A percentile compares a stretch with the other conserved stretches of the same genome.
phyloP scores from a whole-genome alignment of 2,329 filamentous ascomycete genomes.

The Arachnopeziza araneosa region DNA sequence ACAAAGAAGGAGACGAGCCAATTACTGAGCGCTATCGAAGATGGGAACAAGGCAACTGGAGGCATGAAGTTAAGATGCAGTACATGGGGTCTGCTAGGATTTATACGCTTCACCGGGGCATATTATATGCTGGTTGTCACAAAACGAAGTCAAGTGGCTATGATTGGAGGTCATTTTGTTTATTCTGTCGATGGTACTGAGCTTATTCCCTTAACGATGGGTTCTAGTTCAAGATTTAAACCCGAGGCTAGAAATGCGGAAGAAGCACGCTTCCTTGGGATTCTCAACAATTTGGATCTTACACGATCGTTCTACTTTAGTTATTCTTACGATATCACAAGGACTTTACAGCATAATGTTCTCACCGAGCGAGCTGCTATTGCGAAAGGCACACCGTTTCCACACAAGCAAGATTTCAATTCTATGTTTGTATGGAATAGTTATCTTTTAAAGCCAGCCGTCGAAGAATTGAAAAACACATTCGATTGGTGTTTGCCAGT shows the following conservation, averaged over 20 bases:
- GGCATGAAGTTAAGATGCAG: conserved; percentile 86
- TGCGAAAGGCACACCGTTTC: conserved; percentile 54
- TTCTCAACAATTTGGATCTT: conserved; percentile 85
- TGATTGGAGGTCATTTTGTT: conserved; percentile 92
- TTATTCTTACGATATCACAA: conserved; percentile 94
- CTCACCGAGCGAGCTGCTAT: conserved; percentile 70
- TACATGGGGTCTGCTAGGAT: conserved; percentile 90
- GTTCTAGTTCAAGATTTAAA: conserved; percentile 60
- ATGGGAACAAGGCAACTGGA: conserved; percentile 86
- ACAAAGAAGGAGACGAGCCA: conserved; percentile 88
- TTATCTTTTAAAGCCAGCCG: conserved; percentile 75
- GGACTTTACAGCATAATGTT: conserved; percentile 88
- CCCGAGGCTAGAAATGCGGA: conserved; percentile 77
- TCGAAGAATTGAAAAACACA: conserved; percentile 64
- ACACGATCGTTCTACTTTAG: conserved; percentile 96
- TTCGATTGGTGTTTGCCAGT: conserved; percentile 96
- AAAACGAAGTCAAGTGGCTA: conserved; percentile 91
- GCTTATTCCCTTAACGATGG: conserved; percentile 76
- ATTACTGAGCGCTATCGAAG: conserved; percentile 88
- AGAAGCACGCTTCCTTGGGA: conserved; percentile 81
- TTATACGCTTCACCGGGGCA: conserved; percentile 90
- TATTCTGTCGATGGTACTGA: conserved; percentile 95
- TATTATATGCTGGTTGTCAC: conserved; percentile 98
- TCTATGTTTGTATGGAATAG: conserved; percentile 99
- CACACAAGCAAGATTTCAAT: conserved; percentile 64